Conservation (phyloP, 1,139 yeast genomes). For the Geotrichum klebahnii region DNA sequence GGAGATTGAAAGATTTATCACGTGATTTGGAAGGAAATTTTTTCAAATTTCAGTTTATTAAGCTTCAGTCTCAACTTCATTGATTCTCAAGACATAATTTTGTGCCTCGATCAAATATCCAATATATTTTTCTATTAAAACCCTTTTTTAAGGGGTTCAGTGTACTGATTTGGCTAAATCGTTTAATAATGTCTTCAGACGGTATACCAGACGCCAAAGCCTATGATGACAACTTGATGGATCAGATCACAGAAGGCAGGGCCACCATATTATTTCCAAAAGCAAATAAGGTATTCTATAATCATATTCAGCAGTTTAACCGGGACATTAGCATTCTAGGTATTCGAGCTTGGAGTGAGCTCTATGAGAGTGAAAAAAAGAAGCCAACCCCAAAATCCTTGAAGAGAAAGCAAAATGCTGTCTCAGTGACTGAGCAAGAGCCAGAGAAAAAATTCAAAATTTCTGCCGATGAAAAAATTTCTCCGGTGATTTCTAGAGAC, state of each 20-base stretch:
- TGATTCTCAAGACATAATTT: too few relatives aligned
- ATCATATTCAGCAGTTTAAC: constrained; percentile 94
- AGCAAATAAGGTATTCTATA: constrained; percentile 81
- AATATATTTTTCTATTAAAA: too few relatives aligned
- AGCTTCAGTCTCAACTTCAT: too few relatives aligned
- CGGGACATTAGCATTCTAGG: constrained; percentile 84
- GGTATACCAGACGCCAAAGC: not conserved
- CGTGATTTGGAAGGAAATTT: too few relatives aligned
- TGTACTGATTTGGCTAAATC: too few relatives aligned
- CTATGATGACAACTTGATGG: constrained; percentile 16
- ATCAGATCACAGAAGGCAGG: constrained; percentile 63
- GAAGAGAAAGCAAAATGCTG: constrained; percentile 14
- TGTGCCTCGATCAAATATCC: too few relatives aligned
- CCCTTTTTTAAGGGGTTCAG: too few relatives aligned
- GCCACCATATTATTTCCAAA: constrained; percentile 77
- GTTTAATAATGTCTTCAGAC: not conserved
- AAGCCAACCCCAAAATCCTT: constrained; percentile 27
- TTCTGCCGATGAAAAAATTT: constrained; percentile 27
- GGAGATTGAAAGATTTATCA: too few relatives aligned
- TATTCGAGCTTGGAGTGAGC: constrained; percentile 77
- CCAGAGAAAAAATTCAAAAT: constrained; percentile 7
- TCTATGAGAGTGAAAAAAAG: constrained; percentile 44
- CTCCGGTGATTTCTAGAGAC: not conserved
- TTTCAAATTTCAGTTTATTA: too few relatives aligned
- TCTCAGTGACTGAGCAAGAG: constrained; percentile 2